Conservation (phyloP, 768 basidiomycete genomes). For the Leccinum pellstonianum region DNA sequence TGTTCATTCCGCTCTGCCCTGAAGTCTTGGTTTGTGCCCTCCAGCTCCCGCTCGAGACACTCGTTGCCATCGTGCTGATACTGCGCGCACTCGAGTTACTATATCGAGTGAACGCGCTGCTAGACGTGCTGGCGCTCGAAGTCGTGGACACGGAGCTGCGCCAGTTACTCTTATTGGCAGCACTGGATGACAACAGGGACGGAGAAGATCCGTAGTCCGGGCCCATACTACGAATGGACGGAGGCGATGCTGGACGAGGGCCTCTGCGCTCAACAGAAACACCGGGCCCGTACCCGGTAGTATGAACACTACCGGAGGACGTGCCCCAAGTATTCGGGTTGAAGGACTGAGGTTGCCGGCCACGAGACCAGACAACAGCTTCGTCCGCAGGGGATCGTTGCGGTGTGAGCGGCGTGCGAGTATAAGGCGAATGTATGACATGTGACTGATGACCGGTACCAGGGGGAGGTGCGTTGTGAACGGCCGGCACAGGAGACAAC, state of each 20-base stretch:
- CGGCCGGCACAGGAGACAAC: constrained; percentile 21
- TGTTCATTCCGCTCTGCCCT: constrained; percentile 16
- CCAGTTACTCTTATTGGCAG: constrained; percentile 54
- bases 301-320: constrained; percentile 13
- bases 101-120: constrained; percentile 72
- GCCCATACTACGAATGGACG: constrained; percentile 52
- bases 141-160: constrained; percentile 73
- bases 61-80: constrained; percentile 78
- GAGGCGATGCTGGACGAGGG: constrained; percentile 56
- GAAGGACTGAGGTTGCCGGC: constrained; percentile 38
- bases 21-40: constrained; percentile 43
- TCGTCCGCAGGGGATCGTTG: constrained; percentile 40
- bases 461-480: constrained; percentile 4
- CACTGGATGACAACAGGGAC: constrained; percentile 51
- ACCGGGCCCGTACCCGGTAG: constrained; percentile 13
- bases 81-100: constrained; percentile 69
- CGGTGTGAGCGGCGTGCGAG: constrained; percentile 31
- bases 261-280: constrained; percentile 33
- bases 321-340: constrained; percentile 22
- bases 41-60: constrained; percentile 74
- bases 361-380: constrained; percentile 48
- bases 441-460: constrained; percentile 14
- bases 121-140: constrained; percentile 65
- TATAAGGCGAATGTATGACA: constrained; percentile 22
- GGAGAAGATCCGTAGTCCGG: constrained; percentile 53